These are phyloP conservation scores for Diaporthe destruens DNA, from an alignment of 2,329 filamentous ascomycete species.

Conservation along the genomic window DNA sequence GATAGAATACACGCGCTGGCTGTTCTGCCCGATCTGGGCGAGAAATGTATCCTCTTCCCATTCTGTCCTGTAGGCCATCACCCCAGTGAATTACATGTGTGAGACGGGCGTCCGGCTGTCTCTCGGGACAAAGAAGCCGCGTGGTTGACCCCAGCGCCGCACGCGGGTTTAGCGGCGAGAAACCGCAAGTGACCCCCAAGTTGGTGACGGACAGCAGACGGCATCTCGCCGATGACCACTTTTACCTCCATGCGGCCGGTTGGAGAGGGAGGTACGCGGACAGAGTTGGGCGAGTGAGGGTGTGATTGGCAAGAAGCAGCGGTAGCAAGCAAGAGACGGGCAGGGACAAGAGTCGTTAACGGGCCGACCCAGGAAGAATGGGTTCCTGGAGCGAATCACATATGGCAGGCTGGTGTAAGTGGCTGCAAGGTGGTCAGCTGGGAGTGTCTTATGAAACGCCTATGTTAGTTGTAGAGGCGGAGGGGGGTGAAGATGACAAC, in stretches of 20 bases:
- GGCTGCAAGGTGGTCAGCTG: constrained; percentile 34
- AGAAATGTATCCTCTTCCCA: not conserved
- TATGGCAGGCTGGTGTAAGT: constrained; percentile 7
- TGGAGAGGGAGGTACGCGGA: constrained; percentile 1
- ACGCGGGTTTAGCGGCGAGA: constrained; percentile 11
- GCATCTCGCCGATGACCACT: constrained; percentile 21
- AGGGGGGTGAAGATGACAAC: constrained; percentile 22
- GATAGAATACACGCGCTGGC: not conserved
- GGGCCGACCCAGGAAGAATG: constrained; percentile 31
- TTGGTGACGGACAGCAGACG: constrained; percentile 16
- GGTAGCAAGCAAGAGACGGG: not conserved
- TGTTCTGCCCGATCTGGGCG: constrained; percentile 5
- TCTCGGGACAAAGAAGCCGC: constrained; percentile 18
- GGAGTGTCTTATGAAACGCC: constrained; percentile 20
- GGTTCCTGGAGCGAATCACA: constrained; percentile 21
- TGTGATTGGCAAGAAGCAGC: constrained; percentile 25
- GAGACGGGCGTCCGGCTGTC: constrained; percentile 1
- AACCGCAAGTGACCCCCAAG: constrained; percentile 26
- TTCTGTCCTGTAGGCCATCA: not conserved
- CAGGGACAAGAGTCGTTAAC: constrained; percentile 32
- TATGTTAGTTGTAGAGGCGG: constrained; percentile 25
- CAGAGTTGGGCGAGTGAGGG: constrained; percentile 2
- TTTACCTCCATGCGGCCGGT: constrained; percentile 7
- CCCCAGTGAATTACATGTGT: constrained; percentile 11
- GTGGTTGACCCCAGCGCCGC: constrained; percentile 24